Base-by-base conservation (phyloP, 495 filamentous ascomycete species). In the Neurospora sp. region DNA sequence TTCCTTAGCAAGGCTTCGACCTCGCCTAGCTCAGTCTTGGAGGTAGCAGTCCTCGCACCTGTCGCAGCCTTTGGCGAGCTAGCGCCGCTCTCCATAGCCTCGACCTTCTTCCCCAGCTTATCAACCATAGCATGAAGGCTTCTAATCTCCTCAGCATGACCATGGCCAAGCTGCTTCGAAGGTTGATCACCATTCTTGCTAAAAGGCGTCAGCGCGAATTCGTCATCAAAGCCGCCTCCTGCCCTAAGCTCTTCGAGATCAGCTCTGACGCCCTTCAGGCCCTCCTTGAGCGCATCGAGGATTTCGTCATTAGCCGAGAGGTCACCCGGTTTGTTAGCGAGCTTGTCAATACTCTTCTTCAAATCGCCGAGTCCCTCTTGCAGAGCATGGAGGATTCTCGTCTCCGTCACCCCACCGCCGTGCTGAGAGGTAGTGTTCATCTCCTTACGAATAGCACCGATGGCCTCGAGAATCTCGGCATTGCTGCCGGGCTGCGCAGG, bases 261-360 rank as follows among this genome's bases (percentile, higher is more conserved):
- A 37, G 88, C 83, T 74, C 89, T 89, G 40, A 97, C 84, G 36
- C 85, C 86, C 43, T 89, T 89, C 15, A 97, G 82, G 0, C 94
- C 94, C 54, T 89, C 89, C 76, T 91, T 96, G 70, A 98, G 86
- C 2, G 93, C 91, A 71, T 97, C 93, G 6, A 97, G 86, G 66
- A 97, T 94, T 78, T 97, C 93, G 71, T 94, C 90, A 72, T 90
- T 93, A 34, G 91, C 90, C 21, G 92, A 93, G 80, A 93, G 87
- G 74, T 66, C 54, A 66, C 54, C 54, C 4, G 93, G 92, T 83
- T 93, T 94, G 75, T 94, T 89, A 66, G 54, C 15, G 17, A 94
- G 86, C 76, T 89, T 93, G 73, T 92, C 89, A n/a, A 98, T 84
- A 77, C 94, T 92, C 13, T 84, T 81, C 11, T 90, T 88, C 39